Evolutionary conservation across 2,329 filamentous ascomycete genomes (phyloP), one percentile per base, ranked within the genome.

Genomic region (Cladosporium sphaerospermum): DNA sequence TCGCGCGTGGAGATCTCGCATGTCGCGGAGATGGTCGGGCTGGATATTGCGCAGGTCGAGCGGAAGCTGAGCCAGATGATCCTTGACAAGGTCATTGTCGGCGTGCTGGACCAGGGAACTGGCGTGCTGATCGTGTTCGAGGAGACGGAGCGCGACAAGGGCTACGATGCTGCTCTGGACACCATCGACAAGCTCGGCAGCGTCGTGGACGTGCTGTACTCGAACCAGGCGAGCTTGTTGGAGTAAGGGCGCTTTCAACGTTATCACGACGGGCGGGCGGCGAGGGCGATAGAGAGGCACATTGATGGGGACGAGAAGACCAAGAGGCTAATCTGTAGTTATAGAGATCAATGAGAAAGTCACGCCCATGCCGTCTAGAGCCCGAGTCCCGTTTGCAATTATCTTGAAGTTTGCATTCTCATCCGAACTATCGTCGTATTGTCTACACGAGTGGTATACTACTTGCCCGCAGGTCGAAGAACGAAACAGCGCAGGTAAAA

Each of bases 61-160:
- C 84, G 91, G 64, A 99, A 99, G 80, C 80, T 99, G 59, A 95
- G 89, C 43, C 95, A 99, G 79, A 99, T 99, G 95, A 99, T 99
- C 67, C 80, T 99, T 55, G 93, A 99, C 77, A 96, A 96, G 79
- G 89, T 97, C 65, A 97, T 99, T 67, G 89, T 96, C 62, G 93
- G 95, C 55, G 93, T 99, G 53, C 76, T 99, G 62, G 93, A 99
- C 71, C 93, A 99, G 74, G 93, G 93, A 46, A 89, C 90, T n/a
- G 92, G 92, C 37, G 97, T 95, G 71, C 79, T 99, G 69, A 96
- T 96, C 71, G 89, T 99, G 63, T 99, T 86, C 67, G 93, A 99
- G 67, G 93, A 99, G 81, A 89, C 88, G 11, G 86, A 95, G 69
- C 82, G 91, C 60, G 93, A 99, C 70, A 85, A 92, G 74, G 86